These are phyloP conservation scores for Syzygium oleosum DNA, from an alignment of 345 rosid species.

Conservation along the genomic window DNA sequence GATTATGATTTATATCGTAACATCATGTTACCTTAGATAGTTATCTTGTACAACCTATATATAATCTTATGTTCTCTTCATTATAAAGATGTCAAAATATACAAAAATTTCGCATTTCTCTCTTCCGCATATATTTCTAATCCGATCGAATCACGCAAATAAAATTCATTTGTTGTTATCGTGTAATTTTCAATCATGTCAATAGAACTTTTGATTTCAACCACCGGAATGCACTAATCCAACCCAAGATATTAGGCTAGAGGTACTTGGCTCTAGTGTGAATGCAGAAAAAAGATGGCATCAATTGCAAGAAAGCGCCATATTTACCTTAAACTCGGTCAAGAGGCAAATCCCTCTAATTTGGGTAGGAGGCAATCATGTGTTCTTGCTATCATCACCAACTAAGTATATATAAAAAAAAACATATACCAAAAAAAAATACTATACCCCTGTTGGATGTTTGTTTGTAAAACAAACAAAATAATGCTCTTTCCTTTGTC, in stretches of 20 bases:
- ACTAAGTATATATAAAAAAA: too few species aligned
- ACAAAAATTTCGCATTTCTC: neutral
- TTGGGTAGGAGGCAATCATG: neutral
- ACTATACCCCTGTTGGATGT: too few species aligned
- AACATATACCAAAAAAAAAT: too few species aligned
- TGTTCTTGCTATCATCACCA: neutral
- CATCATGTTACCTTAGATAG: neutral
- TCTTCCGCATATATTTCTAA: neutral
- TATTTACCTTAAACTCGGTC: neutral
- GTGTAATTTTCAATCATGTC: neutral
- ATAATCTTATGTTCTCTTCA: neutral
- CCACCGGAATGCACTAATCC: neutral
- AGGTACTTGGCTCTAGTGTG: neutral
- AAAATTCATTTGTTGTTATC: fast-evolving
- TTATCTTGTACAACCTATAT: neutral
- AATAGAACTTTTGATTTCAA: neutral
- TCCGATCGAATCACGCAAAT: neutral
- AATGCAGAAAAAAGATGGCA: neutral
- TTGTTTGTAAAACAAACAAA: too few species aligned
- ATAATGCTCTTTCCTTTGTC: too few species aligned
- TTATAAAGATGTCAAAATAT: neutral
- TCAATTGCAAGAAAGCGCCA: neutral
- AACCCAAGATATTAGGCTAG: neutral
- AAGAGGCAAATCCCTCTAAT: neutral
- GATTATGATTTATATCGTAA: neutral